Percentiles rank a stretch among this genome's conserved stretches.
phyloP scores from a whole-genome alignment of 1,284 basidiomycete genomes.

The Rhodotorula sp. region DNA sequence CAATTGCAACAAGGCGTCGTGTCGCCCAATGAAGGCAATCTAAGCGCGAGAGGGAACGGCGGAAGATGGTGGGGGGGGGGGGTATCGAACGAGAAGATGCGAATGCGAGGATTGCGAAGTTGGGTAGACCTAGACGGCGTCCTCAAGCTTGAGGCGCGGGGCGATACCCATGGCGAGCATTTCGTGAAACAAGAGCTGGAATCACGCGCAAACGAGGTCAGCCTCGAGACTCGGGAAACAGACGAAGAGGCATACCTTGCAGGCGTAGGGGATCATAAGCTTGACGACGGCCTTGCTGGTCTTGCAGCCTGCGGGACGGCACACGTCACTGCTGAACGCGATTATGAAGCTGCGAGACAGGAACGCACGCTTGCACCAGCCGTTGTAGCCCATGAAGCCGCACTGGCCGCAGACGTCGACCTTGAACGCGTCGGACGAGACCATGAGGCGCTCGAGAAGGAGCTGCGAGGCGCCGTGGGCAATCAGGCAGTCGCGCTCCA shows the following conservation, averaged over 20 bases:
- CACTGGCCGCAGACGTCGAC: slow-evolving; percentile 94
- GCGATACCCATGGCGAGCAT: slow-evolving; percentile 52
- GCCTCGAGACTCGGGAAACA: neutral
- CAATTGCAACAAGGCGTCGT: no score
- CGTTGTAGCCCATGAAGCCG: slow-evolving; percentile 71
- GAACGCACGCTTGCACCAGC: slow-evolving; percentile 58
- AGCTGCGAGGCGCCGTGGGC: slow-evolving; percentile 87
- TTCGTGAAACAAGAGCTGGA: slow-evolving; percentile 24
- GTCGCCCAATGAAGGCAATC: neutral
- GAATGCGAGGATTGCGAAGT: neutral
- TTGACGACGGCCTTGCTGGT: slow-evolving; percentile 93
- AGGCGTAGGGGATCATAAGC: slow-evolving; percentile 96
- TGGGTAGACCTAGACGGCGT: slow-evolving; percentile 20
- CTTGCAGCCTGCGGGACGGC: slow-evolving; percentile 63
- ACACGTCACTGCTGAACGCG: neutral
- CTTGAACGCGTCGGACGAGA: slow-evolving; percentile 80
- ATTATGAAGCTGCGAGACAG: no score
- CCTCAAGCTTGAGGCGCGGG: slow-evolving; percentile 48
- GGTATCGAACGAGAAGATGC: neutral
- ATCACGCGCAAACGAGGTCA: neutral
- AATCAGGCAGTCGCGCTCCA: slow-evolving; percentile 84
- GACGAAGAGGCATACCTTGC: slow-evolving; percentile 66
- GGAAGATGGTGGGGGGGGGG: no score
- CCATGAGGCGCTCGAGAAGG: slow-evolving; percentile 93
- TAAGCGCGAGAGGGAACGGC: neutral